These are phyloP conservation scores for Yamadazyma sp. DNA, from an alignment of 805 yeast genomes.

Conservation along the genomic window DNA sequence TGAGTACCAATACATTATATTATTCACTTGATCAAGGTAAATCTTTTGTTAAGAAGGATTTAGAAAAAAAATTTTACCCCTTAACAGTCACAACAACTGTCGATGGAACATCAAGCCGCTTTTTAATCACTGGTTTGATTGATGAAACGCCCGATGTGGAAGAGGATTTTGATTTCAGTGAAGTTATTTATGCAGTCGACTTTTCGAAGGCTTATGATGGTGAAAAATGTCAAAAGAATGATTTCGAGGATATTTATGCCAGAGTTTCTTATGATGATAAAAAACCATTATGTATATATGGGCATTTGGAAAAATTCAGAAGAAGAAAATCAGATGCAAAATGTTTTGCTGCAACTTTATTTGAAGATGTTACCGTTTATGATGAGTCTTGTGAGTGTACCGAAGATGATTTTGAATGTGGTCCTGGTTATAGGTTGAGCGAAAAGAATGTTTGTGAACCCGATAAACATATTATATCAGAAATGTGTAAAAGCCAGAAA, in stretches of 20 bases:
- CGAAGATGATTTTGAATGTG: slow-evolving; percentile 69
- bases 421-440: slow-evolving; percentile 38
- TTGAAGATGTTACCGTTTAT: slow-evolving; percentile 42
- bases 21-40: slow-evolving; percentile 75
- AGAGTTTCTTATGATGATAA: slow-evolving; percentile 33
- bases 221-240: slow-evolving; percentile 41
- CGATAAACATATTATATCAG: slow-evolving; percentile 19
- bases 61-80: slow-evolving; percentile 45
- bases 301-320: slow-evolving; percentile 58
- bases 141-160: slow-evolving; percentile 12
- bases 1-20: slow-evolving; percentile 28
- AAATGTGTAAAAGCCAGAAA: slow-evolving; percentile 21
- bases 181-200: slow-evolving; percentile 43
- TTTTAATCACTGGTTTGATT: slow-evolving; percentile 47
- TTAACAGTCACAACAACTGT: slow-evolving; percentile 50
- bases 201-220: slow-evolving; percentile 57
- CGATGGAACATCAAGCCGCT: slow-evolving; percentile 66
- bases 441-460: slow-evolving; percentile 48
- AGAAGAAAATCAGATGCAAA: slow-evolving; percentile 64
- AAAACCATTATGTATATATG: slow-evolving; percentile 57
- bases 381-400: slow-evolving; percentile 65
- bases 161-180: slow-evolving; percentile 11
- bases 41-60: slow-evolving; percentile 53
- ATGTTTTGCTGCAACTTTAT: slow-evolving; percentile 55
- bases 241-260: slow-evolving; percentile 66